Percentiles rank a stretch among this genome's conserved stretches.
phyloP scores from a whole-genome alignment of 495 filamentous ascomycete genomes.

The Aspergillus campestris region DNA sequence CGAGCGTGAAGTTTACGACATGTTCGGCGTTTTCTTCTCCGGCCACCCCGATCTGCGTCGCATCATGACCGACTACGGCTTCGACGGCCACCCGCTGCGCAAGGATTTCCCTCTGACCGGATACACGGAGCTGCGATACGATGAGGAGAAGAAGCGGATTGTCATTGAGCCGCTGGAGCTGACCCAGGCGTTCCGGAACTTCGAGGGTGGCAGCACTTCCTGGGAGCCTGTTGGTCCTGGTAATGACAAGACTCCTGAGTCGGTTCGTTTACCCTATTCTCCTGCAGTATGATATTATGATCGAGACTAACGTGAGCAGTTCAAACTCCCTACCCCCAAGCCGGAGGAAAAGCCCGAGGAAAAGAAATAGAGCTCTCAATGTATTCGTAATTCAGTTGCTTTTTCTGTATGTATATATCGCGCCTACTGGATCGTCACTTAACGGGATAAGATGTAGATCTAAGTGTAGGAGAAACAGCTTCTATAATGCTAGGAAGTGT shows the following conservation, averaged over 20 bases:
- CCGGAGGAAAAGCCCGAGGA: slow-evolving; percentile 85
- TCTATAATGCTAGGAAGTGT: no score
- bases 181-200: slow-evolving; percentile 98
- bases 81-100: slow-evolving; percentile 92
- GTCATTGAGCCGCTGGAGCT: slow-evolving; percentile 95
- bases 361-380: slow-evolving; percentile 68
- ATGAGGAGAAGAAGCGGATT: slow-evolving; percentile 99
- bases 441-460: no score
- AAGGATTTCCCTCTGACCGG: slow-evolving; percentile 98
- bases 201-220: slow-evolving; percentile 66
- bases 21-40: slow-evolving; percentile 95
- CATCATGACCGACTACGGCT: slow-evolving; percentile 99
- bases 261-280: slow-evolving; percentile 30
- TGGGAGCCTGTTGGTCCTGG: slow-evolving; percentile 91
- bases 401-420: slow-evolving; percentile 40
- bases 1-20: slow-evolving; percentile 93
- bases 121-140: slow-evolving; percentile 96
- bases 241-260: slow-evolving; percentile 69
- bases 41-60: slow-evolving; percentile 92
- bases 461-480: slow-evolving; percentile 23
- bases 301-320: slow-evolving; percentile 33
- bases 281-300: not conserved
- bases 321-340: slow-evolving; percentile 92
- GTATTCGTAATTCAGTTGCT: slow-evolving; percentile 32
- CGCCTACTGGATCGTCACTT: no score